Conservation (phyloP, 768 basidiomycete species). For the Leccinum variicolor region DNA sequence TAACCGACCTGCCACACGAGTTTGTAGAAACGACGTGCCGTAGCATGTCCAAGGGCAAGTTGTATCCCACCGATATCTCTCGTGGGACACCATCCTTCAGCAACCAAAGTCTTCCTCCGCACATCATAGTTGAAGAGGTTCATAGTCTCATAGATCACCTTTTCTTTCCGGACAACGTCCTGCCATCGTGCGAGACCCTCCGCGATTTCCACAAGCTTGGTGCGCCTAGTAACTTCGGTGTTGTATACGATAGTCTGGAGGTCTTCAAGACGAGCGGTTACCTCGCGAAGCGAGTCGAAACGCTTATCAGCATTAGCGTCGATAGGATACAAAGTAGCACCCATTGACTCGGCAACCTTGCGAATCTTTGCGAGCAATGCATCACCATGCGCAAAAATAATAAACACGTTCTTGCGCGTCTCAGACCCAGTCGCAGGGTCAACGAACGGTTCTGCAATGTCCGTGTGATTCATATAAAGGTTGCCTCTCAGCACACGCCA, state of each 20-base stretch:
- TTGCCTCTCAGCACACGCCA: constrained; percentile 99
- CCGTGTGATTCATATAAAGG: constrained; percentile 97
- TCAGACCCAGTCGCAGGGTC: constrained; percentile 81
- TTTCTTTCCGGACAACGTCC: constrained; percentile 93
- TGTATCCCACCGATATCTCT: constrained; percentile 87
- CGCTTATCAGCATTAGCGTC: constrained; percentile 94
- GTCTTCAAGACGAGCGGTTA: constrained; percentile 86
- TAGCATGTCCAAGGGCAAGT: constrained; percentile 82
- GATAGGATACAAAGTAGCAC: constrained; percentile 94
- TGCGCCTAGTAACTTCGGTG: constrained; percentile 78
- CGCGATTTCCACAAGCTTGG: constrained; percentile 80
- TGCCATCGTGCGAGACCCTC: constrained; percentile 88
- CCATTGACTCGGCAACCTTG: constrained; percentile 99
- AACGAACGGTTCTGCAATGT: constrained; percentile 89
- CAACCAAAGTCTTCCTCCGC: constrained; percentile 89
- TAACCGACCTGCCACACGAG: not conserved
- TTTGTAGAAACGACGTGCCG: constrained; percentile 42
- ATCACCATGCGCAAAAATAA: constrained; percentile 97
- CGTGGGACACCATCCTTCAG: constrained; percentile 97
- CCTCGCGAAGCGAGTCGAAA: constrained; percentile 83
- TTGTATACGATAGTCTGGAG: constrained; percentile 86
- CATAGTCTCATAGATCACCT: constrained; percentile 91
- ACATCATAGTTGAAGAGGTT: constrained; percentile 96
- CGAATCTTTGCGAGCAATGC: constrained; percentile 93
- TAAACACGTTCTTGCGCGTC: constrained; percentile 97